These are phyloP conservation scores for Madurella mycetomatis DNA, from an alignment of 2,329 filamentous ascomycete genomes.

Conservation along the genomic window DNA sequence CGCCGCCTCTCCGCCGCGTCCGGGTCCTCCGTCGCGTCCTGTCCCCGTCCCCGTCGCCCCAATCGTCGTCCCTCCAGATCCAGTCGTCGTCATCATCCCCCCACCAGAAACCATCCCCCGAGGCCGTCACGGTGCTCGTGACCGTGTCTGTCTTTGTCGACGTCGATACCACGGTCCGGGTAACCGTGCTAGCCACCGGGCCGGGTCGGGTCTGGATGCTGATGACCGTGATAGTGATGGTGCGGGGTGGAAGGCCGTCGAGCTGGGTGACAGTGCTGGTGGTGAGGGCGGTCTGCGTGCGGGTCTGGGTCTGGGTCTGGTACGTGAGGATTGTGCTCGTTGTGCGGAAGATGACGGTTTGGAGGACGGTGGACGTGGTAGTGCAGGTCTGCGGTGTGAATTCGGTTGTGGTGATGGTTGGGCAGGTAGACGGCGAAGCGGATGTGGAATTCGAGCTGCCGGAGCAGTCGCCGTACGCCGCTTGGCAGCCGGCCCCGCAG, in stretches of 20 bases:
- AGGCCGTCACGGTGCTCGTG: background rate
- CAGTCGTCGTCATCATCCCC: background rate
- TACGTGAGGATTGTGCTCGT: background rate
- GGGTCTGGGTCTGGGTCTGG: background rate
- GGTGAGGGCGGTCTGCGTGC: background rate
- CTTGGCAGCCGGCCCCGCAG: slow-evolving; percentile 20
- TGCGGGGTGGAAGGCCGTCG: no score
- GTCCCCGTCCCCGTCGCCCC: background rate
- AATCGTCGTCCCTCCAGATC: background rate
- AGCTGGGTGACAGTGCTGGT: background rate
- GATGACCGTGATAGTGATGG: background rate
- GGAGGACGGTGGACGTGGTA: background rate
- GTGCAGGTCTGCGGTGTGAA: background rate
- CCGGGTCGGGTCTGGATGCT: background rate
- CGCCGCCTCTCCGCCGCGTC: no score
- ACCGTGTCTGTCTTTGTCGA: background rate
- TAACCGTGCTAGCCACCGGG: background rate
- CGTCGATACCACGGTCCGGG: background rate
- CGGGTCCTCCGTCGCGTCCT: no score
- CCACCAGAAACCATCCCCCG: background rate
- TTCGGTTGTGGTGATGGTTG: background rate
- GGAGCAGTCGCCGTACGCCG: slow-evolving; percentile 15
- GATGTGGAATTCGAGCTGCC: background rate
- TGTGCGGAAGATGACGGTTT: background rate
- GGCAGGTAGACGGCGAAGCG: background rate